Evolutionary conservation across 768 basidiomycete species (phyloP).

Genomic region (Cytidiella melzeri): DNA sequence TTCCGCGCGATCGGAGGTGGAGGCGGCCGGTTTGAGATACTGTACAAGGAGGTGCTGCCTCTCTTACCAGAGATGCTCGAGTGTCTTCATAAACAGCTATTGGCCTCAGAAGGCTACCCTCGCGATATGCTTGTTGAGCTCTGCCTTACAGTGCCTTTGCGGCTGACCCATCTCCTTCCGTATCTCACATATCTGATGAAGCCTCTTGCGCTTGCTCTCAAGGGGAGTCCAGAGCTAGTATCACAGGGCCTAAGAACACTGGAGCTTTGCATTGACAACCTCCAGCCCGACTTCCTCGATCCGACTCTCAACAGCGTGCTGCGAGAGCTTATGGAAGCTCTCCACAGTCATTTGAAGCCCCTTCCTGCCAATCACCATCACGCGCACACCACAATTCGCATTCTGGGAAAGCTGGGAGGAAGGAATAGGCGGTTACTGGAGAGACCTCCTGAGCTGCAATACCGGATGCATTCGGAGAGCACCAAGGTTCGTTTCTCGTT

Average conservation of each 20-base stretch:
- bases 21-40: conserved; percentile 85
- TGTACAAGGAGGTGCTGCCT: conserved; percentile 95
- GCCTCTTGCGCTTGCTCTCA: conserved; percentile 85
- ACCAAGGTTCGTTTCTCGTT: conserved; percentile 73
- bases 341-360: conserved; percentile 88
- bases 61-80: conserved; percentile 97
- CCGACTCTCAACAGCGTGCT: conserved; percentile 91
- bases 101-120: conserved; percentile 73
- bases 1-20: conserved; percentile 92
- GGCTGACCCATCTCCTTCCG: conserved; percentile 91
- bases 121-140: conserved; percentile 96
- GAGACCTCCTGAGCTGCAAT: conserved; percentile 72
- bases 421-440: conserved; percentile 83
- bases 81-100: conserved; percentile 83
- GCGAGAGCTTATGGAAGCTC: conserved; percentile 89
- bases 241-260: conserved; percentile 94
- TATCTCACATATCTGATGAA: conserved; percentile 96
- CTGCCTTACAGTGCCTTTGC: conserved; percentile 92
- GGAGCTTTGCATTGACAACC: conserved; percentile 98
- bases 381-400: conserved; percentile 91
- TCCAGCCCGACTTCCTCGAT: conserved; percentile 96
- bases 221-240: conserved; percentile 83
- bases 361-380: conserved; percentile 84
- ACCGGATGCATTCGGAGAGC: conserved; percentile 61
- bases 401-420: conserved; percentile 94